Conservation (phyloP, 2,329 filamentous ascomycete genomes). For the Cordyceps pruinosa region DNA sequence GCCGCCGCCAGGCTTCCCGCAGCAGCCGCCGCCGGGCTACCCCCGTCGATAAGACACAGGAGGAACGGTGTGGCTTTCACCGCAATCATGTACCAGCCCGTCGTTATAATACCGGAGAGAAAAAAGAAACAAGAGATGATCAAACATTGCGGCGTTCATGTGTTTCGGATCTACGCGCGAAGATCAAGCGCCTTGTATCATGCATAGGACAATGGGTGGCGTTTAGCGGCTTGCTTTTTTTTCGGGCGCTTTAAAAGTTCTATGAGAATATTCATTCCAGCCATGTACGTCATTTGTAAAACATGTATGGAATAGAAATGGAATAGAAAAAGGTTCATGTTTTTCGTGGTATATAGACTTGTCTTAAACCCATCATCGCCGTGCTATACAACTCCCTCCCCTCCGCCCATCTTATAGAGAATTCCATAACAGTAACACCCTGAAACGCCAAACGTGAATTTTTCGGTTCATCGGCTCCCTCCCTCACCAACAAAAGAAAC, state of each 20-base stretch:
- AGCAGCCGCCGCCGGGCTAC: constrained; percentile 36
- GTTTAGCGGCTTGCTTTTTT: neutral
- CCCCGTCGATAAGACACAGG: constrained; percentile 25
- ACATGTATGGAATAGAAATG: neutral
- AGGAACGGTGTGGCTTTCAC: neutral
- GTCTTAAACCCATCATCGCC: constrained; percentile 14
- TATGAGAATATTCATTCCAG: neutral
- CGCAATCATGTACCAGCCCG: neutral
- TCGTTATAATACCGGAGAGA: neutral
- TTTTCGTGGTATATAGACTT: constrained; percentile 18
- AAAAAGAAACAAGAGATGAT: neutral
- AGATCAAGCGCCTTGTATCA: neutral
- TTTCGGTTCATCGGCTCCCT: neutral
- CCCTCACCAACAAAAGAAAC: constrained; percentile 1
- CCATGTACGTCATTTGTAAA: neutral
- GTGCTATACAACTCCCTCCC: constrained; percentile 24
- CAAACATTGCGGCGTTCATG: neutral
- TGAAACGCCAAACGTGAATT: neutral
- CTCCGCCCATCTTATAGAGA: constrained; percentile 6
- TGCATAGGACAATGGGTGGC: neutral
- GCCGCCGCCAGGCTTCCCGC: constrained; percentile 37
- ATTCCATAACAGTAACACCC: constrained; percentile 5
- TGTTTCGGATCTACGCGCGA: neutral
- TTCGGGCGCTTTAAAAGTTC: neutral
- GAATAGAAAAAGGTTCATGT: neutral